phyloP scores from a whole-genome alignment of 2,329 filamentous ascomycete genomes.

The Penicillium sp. region DNA sequence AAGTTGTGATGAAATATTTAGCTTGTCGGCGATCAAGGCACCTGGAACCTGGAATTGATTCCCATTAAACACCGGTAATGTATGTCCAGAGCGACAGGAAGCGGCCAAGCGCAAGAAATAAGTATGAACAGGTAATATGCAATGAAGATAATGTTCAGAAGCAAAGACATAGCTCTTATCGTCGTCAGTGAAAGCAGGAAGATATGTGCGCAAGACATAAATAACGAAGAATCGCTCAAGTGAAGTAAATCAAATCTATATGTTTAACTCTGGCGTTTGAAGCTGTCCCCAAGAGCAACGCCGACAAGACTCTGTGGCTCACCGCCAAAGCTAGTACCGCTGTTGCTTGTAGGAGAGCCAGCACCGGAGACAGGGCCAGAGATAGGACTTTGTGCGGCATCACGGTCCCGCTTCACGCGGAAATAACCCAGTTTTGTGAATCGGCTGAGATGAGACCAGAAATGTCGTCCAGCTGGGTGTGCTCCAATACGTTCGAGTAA shows the following conservation, averaged over 20 bases:
- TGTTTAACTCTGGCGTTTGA: constrained; percentile 25
- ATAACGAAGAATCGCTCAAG: not conserved
- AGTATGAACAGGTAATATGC: not conserved
- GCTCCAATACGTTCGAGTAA: constrained; percentile 78
- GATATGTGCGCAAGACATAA: not conserved
- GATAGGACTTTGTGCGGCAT: constrained; percentile 30
- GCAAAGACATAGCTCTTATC: not conserved
- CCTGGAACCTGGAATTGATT: not conserved
- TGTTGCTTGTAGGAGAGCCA: constrained; percentile 13
- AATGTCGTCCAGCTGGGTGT: constrained; percentile 89
- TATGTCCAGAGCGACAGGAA: not conserved
- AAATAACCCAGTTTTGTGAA: constrained; percentile 88
- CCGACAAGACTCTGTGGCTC: constrained; percentile 39
- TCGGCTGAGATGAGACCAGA: constrained; percentile 81
- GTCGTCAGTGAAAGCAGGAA: not conserved
- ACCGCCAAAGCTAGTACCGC: constrained; percentile 25
- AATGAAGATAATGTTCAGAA: not conserved
- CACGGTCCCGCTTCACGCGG: constrained; percentile 68
- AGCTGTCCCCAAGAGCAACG: constrained; percentile 34
- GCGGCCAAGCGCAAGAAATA: not conserved
- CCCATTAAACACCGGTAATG: not conserved
- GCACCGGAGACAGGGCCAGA: constrained; percentile 20
- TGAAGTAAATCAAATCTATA: not conserved
- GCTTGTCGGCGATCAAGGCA: not conserved
- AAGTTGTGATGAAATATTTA: not conserved